A percentile compares a stretch with the other conserved stretches of the same genome.
Conservation (phyloP, 1,139 yeast species). For the Taphrina confusa region DNA sequence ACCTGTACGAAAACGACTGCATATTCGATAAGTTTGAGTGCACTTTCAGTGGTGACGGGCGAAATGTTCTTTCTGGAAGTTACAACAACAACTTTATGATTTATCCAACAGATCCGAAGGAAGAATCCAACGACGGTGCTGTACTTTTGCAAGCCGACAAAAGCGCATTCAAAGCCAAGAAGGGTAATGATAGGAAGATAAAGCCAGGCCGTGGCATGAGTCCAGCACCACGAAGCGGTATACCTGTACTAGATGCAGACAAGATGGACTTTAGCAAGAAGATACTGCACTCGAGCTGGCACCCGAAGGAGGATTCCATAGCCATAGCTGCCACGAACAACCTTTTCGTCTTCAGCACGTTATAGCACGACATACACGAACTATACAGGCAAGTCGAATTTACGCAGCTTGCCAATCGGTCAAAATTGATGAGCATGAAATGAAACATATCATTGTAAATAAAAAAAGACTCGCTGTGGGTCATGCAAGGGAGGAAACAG, state of each 20-base stretch:
- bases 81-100: slow-evolving; percentile 97
- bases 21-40: slow-evolving; percentile 98
- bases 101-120: slow-evolving; percentile 65
- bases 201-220: slow-evolving; percentile 33
- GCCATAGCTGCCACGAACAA: slow-evolving; percentile 99
- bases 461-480: neutral
- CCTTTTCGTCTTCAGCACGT: slow-evolving; percentile 51
- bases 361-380: slow-evolving; percentile 38
- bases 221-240: slow-evolving; percentile 27
- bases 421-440: slow-evolving; percentile 20
- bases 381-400: neutral
- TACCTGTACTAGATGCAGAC: slow-evolving; percentile 56
- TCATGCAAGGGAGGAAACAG: neutral
- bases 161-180: slow-evolving; percentile 87
- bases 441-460: slow-evolving; percentile 13
- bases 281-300: slow-evolving; percentile 96
- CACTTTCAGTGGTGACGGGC: slow-evolving; percentile 89
- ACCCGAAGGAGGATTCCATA: slow-evolving; percentile 92
- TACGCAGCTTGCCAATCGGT: neutral
- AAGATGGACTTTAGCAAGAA: slow-evolving; percentile 92
- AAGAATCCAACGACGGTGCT: slow-evolving; percentile 65
- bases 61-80: slow-evolving; percentile 93
- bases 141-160: slow-evolving; percentile 95
- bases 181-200: slow-evolving; percentile 47
- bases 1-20: slow-evolving; percentile 97